Conservation (phyloP, 2,329 filamentous ascomycete species). For the Pyricularia sp. region DNA sequence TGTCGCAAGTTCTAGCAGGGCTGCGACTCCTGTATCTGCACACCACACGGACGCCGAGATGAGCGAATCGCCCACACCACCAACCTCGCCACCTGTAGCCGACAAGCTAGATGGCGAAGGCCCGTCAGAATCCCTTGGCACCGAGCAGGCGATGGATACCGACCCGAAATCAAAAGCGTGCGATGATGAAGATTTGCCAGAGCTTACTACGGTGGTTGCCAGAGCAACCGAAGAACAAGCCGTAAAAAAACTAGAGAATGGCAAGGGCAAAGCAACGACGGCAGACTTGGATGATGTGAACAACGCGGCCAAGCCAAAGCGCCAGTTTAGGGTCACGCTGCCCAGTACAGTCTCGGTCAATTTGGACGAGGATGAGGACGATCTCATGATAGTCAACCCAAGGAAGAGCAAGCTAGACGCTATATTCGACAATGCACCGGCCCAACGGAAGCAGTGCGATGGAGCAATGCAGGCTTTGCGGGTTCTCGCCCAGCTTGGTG, state of each 20-base stretch:
- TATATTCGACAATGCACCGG: conserved; percentile 59
- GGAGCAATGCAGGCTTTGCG: conserved; percentile 55
- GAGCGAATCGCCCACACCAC: conserved; percentile 48
- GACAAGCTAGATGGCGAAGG: conserved; percentile 15
- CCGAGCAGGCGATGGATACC: not conserved
- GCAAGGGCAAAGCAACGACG: conserved; percentile 42
- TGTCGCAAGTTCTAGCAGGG: conserved; percentile 39
- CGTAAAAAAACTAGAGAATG: conserved; percentile 34
- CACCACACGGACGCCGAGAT: conserved; percentile 38
- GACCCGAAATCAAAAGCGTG: conserved; percentile 2
- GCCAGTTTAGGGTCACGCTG: conserved; percentile 38
- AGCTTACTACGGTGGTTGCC: conserved; percentile 21
- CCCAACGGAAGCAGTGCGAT: conserved; percentile 48
- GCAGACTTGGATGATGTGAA: conserved; percentile 14
- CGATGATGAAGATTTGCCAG: conserved; percentile 23
- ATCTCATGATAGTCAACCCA: conserved; percentile 46
- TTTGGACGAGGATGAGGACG: conserved; percentile 38
- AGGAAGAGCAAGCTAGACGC: conserved; percentile 39
- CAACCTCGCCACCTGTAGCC: conserved; percentile 49
- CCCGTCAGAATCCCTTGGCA: conserved; percentile 8
- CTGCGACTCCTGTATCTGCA: conserved; percentile 29
- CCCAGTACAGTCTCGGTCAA: conserved; percentile 26
- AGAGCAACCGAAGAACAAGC: conserved; percentile 16
- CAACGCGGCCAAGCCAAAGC: conserved; percentile 16
- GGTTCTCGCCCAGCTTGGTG: conserved; percentile 54